Percentiles rank a stretch among this genome's conserved stretches.
Evolutionary conservation across 2,329 filamentous ascomycete genomes (phyloP).

Genomic region (Alternaria consortialis): DNA sequence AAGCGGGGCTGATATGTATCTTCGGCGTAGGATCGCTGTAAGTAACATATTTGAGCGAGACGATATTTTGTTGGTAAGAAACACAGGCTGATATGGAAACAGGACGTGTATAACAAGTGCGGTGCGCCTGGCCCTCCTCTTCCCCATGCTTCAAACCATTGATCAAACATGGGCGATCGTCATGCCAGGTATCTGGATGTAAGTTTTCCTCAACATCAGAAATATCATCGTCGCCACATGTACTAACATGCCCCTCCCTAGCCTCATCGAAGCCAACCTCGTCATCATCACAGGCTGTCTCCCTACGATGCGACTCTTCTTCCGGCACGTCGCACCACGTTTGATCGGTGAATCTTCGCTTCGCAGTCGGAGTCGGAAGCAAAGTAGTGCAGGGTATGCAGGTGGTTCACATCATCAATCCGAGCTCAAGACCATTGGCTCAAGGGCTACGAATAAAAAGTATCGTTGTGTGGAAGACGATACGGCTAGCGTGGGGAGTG

Average conservation of each 20-base stretch:
- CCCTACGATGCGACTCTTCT: constrained; percentile 54
- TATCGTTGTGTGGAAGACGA: constrained; percentile 20
- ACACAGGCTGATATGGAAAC: background rate
- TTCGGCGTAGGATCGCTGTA: constrained; percentile 30
- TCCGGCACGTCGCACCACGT: constrained; percentile 48
- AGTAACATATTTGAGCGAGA: background rate
- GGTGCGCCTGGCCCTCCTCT: constrained; percentile 15
- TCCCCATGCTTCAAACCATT: constrained; percentile 16
- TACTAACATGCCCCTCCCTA: constrained; percentile 12
- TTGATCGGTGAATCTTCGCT: constrained; percentile 21
- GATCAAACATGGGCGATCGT: constrained; percentile 28
- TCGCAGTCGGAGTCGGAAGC: constrained; percentile 13
- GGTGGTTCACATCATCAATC: background rate
- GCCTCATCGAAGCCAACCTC: constrained; percentile 53
- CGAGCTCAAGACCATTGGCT: constrained; percentile 20
- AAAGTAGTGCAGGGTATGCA: constrained; percentile 2
- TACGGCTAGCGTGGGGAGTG: constrained; percentile 18
- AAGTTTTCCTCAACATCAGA: background rate
- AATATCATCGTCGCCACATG: background rate
- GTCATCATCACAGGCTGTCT: constrained; percentile 54
- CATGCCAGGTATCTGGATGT: constrained; percentile 24
- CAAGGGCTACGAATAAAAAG: background rate
- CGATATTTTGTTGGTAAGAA: too few species aligned
- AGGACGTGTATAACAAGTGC: constrained; percentile 21
- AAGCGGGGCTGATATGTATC: constrained; percentile 27